A percentile compares a stretch with the other conserved stretches of the same genome.
These are phyloP conservation scores for Colletotrichum limetticola DNA, from an alignment of 2,329 filamentous ascomycete genomes.

Conservation along the genomic window DNA sequence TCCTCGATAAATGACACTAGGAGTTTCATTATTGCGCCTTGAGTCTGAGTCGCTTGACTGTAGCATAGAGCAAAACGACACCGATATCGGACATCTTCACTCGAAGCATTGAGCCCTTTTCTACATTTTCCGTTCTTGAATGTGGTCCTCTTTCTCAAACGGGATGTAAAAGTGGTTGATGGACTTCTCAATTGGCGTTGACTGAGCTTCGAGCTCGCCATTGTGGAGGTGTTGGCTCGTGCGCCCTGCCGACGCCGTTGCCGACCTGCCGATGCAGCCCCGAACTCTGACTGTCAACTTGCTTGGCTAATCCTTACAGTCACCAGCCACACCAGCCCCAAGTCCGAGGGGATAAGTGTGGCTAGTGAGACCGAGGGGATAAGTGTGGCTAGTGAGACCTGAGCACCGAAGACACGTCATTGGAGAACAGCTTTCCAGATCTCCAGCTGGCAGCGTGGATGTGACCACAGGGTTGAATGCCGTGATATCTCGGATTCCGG, in stretches of 20 bases:
- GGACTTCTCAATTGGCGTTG: not conserved
- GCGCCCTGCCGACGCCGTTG: conserved; percentile 5
- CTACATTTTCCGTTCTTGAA: not conserved
- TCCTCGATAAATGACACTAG: no score
- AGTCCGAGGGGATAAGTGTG: not conserved
- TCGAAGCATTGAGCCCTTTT: not conserved
- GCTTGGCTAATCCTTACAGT: not conserved
- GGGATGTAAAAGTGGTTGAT: not conserved
- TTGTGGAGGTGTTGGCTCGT: conserved; percentile 1
- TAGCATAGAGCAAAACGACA: not conserved
- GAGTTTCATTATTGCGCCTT: no score
- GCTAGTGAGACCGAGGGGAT: not conserved
- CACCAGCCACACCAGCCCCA: not conserved
- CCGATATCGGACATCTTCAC: no score
- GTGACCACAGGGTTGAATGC: not conserved
- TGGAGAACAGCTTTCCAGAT: conserved; percentile 31
- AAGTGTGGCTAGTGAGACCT: conserved; percentile 2
- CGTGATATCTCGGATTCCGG: not conserved
- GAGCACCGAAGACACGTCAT: conserved; percentile 31
- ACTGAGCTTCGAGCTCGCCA: not conserved
- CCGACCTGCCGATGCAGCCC: conserved; percentile 19
- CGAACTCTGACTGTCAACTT: not conserved
- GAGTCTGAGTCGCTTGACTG: not conserved
- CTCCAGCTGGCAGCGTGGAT: not conserved
- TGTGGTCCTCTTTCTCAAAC: not conserved